Conservation (phyloP, 1,284 basidiomycete genomes). For the Sporisorium iseilematis-ciliati region DNA sequence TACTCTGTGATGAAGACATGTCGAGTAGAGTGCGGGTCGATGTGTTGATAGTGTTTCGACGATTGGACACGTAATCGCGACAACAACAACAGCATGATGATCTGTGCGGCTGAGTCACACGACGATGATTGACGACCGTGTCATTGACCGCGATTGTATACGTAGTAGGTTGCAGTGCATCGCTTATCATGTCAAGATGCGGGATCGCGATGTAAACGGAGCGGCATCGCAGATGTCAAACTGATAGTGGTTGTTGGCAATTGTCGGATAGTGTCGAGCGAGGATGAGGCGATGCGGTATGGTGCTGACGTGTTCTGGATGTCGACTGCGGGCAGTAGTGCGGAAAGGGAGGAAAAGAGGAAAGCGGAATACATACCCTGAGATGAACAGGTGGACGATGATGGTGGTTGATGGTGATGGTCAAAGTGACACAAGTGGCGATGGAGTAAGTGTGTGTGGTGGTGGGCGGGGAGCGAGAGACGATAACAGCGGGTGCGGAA, state of each 20-base stretch:
- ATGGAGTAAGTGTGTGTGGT: slow-evolving; percentile 14
- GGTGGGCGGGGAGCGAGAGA: slow-evolving; percentile 27
- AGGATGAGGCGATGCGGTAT: neutral
- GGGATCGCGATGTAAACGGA: neutral
- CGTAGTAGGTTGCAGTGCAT: neutral
- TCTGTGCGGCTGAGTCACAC: neutral
- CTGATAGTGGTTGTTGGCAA: neutral
- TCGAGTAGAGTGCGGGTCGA: neutral
- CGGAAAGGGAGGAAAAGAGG: neutral
- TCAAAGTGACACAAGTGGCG: slow-evolving; percentile 33
- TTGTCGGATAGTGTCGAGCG: slow-evolving; percentile 12
- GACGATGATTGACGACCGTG: neutral
- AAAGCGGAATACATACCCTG: slow-evolving; percentile 32
- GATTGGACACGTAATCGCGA: neutral
- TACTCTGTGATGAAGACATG: neutral
- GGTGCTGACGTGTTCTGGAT: slow-evolving; percentile 16
- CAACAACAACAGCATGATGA: neutral
- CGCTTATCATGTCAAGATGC: neutral
- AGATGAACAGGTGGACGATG: slow-evolving; percentile 32
- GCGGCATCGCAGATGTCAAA: neutral
- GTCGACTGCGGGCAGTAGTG: slow-evolving; percentile 9
- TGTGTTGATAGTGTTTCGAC: neutral
- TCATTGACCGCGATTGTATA: neutral
- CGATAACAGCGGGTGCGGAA: slow-evolving; percentile 28
- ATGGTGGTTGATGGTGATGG: slow-evolving; percentile 26